These are phyloP conservation scores for Petunia axillaris DNA, from an alignment of 257 asterid species.

Conservation along the genomic window DNA sequence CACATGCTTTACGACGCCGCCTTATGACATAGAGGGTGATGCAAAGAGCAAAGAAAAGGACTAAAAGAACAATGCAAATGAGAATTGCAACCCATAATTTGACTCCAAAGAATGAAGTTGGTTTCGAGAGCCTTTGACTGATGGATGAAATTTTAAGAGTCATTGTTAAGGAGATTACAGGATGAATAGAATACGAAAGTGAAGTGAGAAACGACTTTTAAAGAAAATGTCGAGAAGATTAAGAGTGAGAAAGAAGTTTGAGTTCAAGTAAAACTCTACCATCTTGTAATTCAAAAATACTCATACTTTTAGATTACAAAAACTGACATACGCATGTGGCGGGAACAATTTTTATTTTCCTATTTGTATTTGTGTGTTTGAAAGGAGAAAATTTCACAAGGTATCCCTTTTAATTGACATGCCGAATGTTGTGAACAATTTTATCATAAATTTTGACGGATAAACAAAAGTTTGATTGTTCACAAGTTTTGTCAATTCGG, in stretches of 20 bases:
- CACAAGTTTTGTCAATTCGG: too few species aligned
- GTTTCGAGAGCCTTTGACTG: conserved; percentile 36
- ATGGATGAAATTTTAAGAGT: conserved; percentile 28
- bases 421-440: too few species aligned
- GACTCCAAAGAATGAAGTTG: conserved; percentile 42
- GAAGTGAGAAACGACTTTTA: background rate
- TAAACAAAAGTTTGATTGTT: too few species aligned
- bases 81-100: conserved; percentile 45
- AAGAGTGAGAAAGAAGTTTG: conserved; percentile 12
- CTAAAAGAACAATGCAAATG: conserved; percentile 31
- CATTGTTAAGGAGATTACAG: conserved; percentile 29
- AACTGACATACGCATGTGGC: background rate
- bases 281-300: background rate
- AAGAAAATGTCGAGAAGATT: background rate
- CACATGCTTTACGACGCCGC: conserved; percentile 7
- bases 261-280: conserved; percentile 18
- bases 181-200: background rate
- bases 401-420: too few species aligned
- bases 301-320: background rate
- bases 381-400: background rate
- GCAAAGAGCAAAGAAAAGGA: conserved; percentile 26
- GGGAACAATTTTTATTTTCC: background rate
- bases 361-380: background rate
- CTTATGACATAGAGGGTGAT: conserved; percentile 27
- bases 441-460: too few species aligned